A percentile compares a stretch with the other conserved stretches of the same genome.
These are phyloP conservation scores for Aspergillus unguis DNA, from an alignment of 2,329 filamentous ascomycete genomes.

Conservation along the genomic window DNA sequence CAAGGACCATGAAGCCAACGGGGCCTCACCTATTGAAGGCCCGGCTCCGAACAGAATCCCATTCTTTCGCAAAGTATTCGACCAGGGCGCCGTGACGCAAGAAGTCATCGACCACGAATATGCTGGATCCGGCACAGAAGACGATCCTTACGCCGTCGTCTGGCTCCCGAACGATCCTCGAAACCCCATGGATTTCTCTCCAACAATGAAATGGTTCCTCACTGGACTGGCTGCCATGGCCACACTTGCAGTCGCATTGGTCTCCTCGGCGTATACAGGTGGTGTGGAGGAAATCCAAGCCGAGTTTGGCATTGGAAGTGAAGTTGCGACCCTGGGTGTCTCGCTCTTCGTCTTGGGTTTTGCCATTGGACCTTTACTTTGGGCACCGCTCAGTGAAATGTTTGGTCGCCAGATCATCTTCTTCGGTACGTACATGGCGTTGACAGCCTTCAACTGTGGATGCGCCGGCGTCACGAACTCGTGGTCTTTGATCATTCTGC, in stretches of 20 bases:
- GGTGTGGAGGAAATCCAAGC: conserved; percentile 35
- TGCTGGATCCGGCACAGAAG: conserved; percentile 39
- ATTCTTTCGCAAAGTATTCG: conserved; percentile 33
- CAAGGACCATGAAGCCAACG: conserved; percentile 20
- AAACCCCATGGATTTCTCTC: conserved; percentile 39
- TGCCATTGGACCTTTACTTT: conserved; percentile 46
- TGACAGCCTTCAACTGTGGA: conserved; percentile 62
- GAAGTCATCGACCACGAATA: conserved; percentile 33
- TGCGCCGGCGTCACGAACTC: conserved; percentile 58
- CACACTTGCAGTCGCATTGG: conserved; percentile 43
- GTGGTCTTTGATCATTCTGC: conserved; percentile 59
- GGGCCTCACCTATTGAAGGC: conserved; percentile 28
- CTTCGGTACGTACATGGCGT: conserved; percentile 33
- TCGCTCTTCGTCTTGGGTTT: conserved; percentile 48
- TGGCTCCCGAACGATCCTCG: conserved; percentile 44
- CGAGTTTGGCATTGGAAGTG: conserved; percentile 34
- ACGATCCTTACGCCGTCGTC: conserved; percentile 43
- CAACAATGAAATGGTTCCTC: conserved; percentile 40
- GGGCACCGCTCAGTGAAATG: conserved; percentile 41
- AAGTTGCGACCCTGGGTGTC: conserved; percentile 42
- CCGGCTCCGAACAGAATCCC: conserved; percentile 29
- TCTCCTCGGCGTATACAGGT: conserved; percentile 44
- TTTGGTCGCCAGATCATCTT: conserved; percentile 38
- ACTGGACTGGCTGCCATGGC: conserved; percentile 38
- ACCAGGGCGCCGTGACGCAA: conserved; percentile 35